These are phyloP conservation scores for Chamaenerion angustifolium DNA, from an alignment of 345 rosid species.

Conservation along the genomic window DNA sequence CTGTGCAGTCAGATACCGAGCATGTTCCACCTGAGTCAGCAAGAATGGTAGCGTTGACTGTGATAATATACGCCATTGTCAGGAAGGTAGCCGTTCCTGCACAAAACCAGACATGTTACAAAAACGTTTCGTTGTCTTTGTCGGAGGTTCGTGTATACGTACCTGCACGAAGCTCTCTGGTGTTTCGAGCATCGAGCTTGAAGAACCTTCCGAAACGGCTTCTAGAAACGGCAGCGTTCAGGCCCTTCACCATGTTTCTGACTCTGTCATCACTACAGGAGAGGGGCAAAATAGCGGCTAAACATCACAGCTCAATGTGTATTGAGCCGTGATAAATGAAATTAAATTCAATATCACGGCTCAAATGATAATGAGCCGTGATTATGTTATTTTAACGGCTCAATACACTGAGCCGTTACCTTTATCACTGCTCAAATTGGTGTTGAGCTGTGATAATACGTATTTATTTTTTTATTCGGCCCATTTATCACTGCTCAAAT, in stretches of 20 bases:
- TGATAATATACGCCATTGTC: constrained; percentile 90
- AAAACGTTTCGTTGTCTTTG: background rate
- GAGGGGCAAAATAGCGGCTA: too few relatives aligned
- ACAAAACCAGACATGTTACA: background rate
- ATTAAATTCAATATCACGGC: too few relatives aligned
- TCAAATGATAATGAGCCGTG: too few relatives aligned
- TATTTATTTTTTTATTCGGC: too few relatives aligned
- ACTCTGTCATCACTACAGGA: too few relatives aligned
- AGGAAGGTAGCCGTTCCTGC: constrained; percentile 71
- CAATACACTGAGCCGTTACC: too few relatives aligned
- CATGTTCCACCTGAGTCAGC: constrained; percentile 72
- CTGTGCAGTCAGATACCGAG: constrained; percentile 47
- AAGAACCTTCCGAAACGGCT: constrained; percentile 48
- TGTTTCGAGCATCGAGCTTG: constrained; percentile 54
- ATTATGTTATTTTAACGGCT: too few relatives aligned
- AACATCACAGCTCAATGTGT: too few relatives aligned
- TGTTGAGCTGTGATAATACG: too few relatives aligned
- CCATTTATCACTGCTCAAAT: too few relatives aligned
- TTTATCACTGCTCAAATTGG: too few relatives aligned
- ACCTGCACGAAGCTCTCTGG: constrained; percentile 57
- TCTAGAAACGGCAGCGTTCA: constrained; percentile 51
- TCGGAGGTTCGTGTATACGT: background rate
- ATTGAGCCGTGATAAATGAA: too few relatives aligned
- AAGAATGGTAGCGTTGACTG: constrained; percentile 75
- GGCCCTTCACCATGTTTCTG: constrained; percentile 29